These are phyloP conservation scores for Fusarium camptoceras DNA, from an alignment of 2,329 filamentous ascomycete species.

Conservation along the genomic window DNA sequence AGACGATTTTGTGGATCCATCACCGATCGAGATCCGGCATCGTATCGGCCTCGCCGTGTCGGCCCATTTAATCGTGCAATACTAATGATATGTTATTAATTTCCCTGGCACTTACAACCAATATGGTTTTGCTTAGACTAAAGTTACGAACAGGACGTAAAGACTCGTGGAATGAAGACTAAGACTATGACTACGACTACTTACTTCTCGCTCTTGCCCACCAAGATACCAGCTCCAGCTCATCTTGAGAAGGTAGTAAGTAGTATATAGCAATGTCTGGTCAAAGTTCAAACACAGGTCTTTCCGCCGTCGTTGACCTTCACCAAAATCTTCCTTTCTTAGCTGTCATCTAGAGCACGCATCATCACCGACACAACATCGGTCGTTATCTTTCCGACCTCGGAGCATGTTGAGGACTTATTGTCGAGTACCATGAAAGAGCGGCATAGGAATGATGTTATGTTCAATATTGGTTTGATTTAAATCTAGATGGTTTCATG, in stretches of 20 bases:
- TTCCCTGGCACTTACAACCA: background rate
- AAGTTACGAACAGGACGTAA: background rate
- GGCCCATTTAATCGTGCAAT: background rate
- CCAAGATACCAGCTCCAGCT: background rate
- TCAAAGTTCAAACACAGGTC: conserved; percentile 20
- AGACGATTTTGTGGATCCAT: conserved; percentile 32
- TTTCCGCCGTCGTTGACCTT: conserved; percentile 35
- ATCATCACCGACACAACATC: conserved; percentile 40
- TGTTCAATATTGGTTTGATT: background rate
- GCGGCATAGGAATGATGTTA: background rate
- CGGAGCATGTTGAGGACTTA: background rate
- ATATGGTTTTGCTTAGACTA: background rate
- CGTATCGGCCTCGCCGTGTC: conserved; percentile 6
- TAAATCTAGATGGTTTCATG: conserved; percentile 5
- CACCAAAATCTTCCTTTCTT: conserved; percentile 30
- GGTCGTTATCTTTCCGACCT: conserved; percentile 34
- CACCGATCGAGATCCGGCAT: conserved; percentile 26
- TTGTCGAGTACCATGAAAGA: background rate
- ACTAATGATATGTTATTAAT: background rate
- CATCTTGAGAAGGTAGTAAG: background rate
- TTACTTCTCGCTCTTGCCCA: background rate
- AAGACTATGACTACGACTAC: background rate
- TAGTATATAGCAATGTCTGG: conserved; percentile 6
- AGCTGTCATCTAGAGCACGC: conserved; percentile 25
- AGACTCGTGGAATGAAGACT: background rate